Base-by-base conservation (phyloP, 2,329 filamentous ascomycete species). In the Penicillium palitans region DNA sequence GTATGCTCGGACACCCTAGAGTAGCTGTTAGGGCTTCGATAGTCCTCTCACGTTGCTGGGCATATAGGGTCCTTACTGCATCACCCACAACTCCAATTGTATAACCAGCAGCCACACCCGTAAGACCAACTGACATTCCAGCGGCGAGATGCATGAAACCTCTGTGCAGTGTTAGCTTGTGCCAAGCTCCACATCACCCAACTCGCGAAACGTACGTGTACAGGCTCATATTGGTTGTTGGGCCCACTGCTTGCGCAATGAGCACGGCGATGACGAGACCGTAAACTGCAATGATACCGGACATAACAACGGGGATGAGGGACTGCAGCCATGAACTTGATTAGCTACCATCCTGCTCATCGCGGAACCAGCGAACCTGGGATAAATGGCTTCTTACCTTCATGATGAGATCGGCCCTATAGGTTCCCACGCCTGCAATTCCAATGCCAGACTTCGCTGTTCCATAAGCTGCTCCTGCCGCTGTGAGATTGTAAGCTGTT, bases 201-300 rank as follows among this genome's bases (percentile, higher is more conserved):
- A n/a, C 39, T 41, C 15, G 33, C 31, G 21, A 21, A 48, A 80
- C 86, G 62, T 81, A 90, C 87, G 85, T 89, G 80, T 95, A 99
- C 65, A 98, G 81, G 72, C 87, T 92, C 80, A 96, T 96, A 72
- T 83, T 83, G 65, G 83, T 80, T 21, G 79, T 79, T 29, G 92
- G 90, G 50, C 83, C 84, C 75, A 98, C 87, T 75, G 96, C 91
- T 77, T 91, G 89, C 56, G 92, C 91, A 75, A 99, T 99, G 67
- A 99, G 86, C 72, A 99, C 95, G 19, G 93, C 90, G 68, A 99
- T 93, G 71, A 99, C 95, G 68, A 99, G 90, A 52, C 93, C 91
- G 80, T 99, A 99, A 67, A 99, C 95, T 58, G 95, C 95, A 72
- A 99, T 91, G 74, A 99, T 99, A 86, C 95, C 95, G 69, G 95